Evolutionary conservation across 352 stramenopile species (phyloP), one percentile per base, ranked within the genome.

Genomic region (Phytopythium chamaehyphon): DNA sequence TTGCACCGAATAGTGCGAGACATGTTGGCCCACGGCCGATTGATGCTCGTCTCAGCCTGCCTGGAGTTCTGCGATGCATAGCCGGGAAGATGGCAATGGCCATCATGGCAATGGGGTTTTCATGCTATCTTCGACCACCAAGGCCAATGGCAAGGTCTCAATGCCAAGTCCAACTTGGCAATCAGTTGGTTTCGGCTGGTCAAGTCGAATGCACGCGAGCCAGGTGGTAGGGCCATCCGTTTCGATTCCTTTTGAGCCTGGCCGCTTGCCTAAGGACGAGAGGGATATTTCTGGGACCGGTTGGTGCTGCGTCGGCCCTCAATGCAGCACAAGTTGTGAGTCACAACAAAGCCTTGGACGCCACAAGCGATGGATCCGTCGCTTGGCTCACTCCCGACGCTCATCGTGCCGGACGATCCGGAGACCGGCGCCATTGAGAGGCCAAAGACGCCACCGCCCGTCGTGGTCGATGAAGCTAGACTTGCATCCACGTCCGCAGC

Each of bases 401-500:
- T 90, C 24, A 81, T 88, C 19, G 79, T 90, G 23, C 79, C 79
- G 2, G 76, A 88, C 44, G 79, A 90, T 40, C 79, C 79, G 4
- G 54, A 79, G 47, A 82, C 64, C 10, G 79, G 79, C 12, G 70
- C 55, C 16, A 90, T 90, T 37, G 76, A 88, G 62, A 69, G 72
- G n/a, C 76, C 73, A 38, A 69, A 73, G 66, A 86, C 79, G 6
- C 73, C 69, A 10, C 69, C 66, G 18, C 69, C 71, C 4, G 59
- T 83, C 28, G 44, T 67, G 21, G 65, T 73, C 37, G 64, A 73
- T 40, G 60, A 69, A 15, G n/a, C 57, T 43, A 45, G 54, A 14
- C 47, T 73, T 10, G 22, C 64, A 14, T 56, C 11, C 3, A 33
- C 33, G 7, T 42, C 28, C 2, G 28, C 31, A 21, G 19, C 46